Conservation (phyloP, 2,329 filamentous ascomycete genomes). For the Pseudogymnoascus sp. region DNA sequence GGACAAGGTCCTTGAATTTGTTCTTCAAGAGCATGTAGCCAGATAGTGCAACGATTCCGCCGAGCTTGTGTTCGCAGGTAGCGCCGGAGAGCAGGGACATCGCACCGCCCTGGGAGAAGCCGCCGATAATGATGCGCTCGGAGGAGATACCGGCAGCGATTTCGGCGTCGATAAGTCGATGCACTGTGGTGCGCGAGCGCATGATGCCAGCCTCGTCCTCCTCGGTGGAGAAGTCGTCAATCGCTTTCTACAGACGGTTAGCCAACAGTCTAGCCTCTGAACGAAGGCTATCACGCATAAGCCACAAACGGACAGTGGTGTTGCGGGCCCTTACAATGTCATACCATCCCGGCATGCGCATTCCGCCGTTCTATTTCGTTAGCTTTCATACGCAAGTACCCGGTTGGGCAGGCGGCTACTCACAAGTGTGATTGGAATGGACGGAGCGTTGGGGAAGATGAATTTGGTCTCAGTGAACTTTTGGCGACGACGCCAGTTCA, state of each 20-base stretch:
- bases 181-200: conserved; percentile 65
- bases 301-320: conserved; percentile 19
- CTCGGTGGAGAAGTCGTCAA: conserved; percentile 36
- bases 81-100: conserved; percentile 76
- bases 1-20: conserved; percentile 51
- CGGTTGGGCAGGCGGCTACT: conserved; percentile 24
- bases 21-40: conserved; percentile 68
- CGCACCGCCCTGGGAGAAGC: conserved; percentile 81
- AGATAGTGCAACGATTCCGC: conserved; percentile 80
- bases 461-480: conserved; percentile 88
- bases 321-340: conserved; percentile 53
- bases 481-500: conserved; percentile 75
- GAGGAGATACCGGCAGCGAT: conserved; percentile 72
- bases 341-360: conserved; percentile 82
- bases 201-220: conserved; percentile 70
- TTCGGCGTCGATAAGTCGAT: conserved; percentile 70
- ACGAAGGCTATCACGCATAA: conserved; percentile 16
- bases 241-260: conserved; percentile 30
- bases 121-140: conserved; percentile 76
- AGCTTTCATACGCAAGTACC: not conserved
- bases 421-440: conserved; percentile 77
- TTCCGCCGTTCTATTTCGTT: conserved; percentile 56
- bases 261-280: not conserved
- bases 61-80: conserved; percentile 64
- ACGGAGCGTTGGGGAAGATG: conserved; percentile 83